These are phyloP conservation scores for Physocladia obscura DNA, from an alignment of 192 early-diverging fungal species.

Conservation along the genomic window DNA sequence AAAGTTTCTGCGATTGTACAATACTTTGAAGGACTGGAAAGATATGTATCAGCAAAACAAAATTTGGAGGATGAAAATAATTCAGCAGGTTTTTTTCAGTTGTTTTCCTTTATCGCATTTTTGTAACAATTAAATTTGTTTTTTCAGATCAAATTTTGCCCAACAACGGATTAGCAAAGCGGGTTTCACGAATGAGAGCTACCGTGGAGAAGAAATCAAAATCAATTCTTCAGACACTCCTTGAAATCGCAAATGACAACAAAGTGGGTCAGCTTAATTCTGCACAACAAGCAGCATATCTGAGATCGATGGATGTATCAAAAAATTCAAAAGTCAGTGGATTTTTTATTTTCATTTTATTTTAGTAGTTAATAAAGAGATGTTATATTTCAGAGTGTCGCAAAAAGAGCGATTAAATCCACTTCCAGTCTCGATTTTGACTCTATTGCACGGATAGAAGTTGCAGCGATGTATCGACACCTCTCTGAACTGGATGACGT, in stretches of 20 bases:
- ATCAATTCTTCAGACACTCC: conserved; percentile 8
- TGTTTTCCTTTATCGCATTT: no score
- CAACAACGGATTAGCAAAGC: background rate
- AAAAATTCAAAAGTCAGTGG: conserved; percentile 22
- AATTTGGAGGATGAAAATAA: no score
- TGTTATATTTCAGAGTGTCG: conserved; percentile 15
- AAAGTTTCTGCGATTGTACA: conserved; percentile 14
- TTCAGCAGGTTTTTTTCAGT: no score
- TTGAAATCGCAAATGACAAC: conserved; percentile 28
- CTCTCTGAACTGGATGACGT: conserved; percentile 29
- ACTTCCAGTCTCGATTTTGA: conserved; percentile 33
- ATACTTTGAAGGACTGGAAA: conserved; percentile 36
- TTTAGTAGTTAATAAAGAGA: background rate
- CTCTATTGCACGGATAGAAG: conserved; percentile 20
- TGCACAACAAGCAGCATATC: conserved; percentile 34
- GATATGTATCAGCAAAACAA: no score
- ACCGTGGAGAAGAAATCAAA: conserved; percentile 2
- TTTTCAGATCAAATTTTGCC: background rate
- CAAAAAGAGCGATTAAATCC: conserved; percentile 25
- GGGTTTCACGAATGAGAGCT: background rate
- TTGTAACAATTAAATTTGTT: no score
- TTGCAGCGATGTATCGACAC: conserved; percentile 26
- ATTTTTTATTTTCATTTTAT: background rate
- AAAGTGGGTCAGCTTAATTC: conserved; percentile 29
- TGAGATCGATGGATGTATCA: conserved; percentile 19